Conservation (phyloP, 2,329 filamentous ascomycete genomes). For the Sclerotinia spermophila region DNA sequence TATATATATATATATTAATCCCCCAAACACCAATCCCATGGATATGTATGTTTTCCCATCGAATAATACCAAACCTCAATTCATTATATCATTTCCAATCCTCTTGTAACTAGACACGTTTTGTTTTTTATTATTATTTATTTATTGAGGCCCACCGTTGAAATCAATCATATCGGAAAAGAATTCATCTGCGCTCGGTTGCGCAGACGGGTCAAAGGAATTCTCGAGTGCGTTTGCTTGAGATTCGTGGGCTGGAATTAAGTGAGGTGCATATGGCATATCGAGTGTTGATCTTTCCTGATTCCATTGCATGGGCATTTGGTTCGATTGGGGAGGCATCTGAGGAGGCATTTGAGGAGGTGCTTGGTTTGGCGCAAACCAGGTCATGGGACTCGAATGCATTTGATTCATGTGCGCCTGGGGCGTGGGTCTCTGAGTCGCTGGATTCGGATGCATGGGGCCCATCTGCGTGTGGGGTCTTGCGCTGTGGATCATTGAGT, state of each 20-base stretch:
- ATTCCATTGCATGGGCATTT: not conserved
- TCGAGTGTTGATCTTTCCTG: not conserved
- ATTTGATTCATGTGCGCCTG: not conserved
- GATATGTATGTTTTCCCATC: too few species aligned
- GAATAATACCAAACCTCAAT: too few species aligned
- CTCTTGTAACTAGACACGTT: too few species aligned
- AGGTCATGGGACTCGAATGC: not conserved
- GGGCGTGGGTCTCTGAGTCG: not conserved
- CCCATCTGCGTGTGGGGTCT: not conserved
- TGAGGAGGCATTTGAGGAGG: not conserved
- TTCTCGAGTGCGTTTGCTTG: not conserved
- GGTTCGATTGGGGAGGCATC: too few species aligned
- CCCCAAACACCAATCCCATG: too few species aligned
- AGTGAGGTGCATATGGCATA: not conserved
- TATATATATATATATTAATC: too few species aligned
- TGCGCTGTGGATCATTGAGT: not conserved
- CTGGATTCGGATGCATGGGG: not conserved
- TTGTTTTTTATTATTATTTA: too few species aligned
- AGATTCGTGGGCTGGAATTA: not conserved
- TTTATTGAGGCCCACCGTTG: not conserved
- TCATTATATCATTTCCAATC: too few species aligned
- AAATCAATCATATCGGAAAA: not conserved
- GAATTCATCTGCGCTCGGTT: not conserved
- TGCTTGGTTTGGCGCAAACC: not conserved
- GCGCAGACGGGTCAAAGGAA: not conserved